These are phyloP conservation scores for Saccharomycopsis amapae DNA, from an alignment of 805 yeast species.

Conservation along the genomic window DNA sequence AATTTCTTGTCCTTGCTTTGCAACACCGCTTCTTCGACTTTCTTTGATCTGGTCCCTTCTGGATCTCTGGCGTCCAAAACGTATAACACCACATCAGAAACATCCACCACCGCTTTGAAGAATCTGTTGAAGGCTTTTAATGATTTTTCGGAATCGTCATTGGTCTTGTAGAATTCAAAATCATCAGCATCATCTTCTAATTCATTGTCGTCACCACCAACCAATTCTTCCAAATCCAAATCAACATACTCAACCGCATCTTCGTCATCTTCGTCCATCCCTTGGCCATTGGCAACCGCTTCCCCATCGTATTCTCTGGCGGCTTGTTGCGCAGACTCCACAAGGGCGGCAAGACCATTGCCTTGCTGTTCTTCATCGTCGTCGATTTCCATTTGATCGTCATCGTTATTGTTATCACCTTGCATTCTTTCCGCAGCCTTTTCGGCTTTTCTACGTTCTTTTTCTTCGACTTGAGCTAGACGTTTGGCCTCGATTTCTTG, in stretches of 20 bases:
- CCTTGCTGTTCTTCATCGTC: conserved; percentile 39
- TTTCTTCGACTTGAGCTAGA: conserved; percentile 48
- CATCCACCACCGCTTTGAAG: conserved; percentile 87
- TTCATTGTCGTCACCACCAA: conserved; percentile 32
- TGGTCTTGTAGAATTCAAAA: conserved; percentile 36
- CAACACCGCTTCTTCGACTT: conserved; percentile 83
- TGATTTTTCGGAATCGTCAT: conserved; percentile 56
- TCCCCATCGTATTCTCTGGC: conserved; percentile 70
- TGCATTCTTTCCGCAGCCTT: conserved; percentile 35
- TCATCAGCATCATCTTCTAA: conserved; percentile 34
- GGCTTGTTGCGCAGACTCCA: conserved; percentile 86
- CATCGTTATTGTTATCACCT: conserved; percentile 35
- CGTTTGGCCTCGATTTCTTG: conserved; percentile 61
- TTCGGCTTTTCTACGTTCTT: conserved; percentile 43
- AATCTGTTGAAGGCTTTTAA: conserved; percentile 91
- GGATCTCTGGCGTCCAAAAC: conserved; percentile 98
- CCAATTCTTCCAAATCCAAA: conserved; percentile 23
- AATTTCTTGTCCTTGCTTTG: conserved; percentile 68
- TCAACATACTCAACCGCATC: conserved; percentile 45
- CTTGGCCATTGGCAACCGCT: conserved; percentile 33
- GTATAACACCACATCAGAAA: conserved; percentile 83
- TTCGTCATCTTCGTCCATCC: conserved; percentile 38
- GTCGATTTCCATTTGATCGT: conserved; percentile 32
- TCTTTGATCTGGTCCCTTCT: conserved; percentile 85
- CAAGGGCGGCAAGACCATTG: conserved; percentile 69